These are phyloP conservation scores for Ramalina intermedia DNA, from an alignment of 495 filamentous ascomycete genomes.

Conservation along the genomic window DNA sequence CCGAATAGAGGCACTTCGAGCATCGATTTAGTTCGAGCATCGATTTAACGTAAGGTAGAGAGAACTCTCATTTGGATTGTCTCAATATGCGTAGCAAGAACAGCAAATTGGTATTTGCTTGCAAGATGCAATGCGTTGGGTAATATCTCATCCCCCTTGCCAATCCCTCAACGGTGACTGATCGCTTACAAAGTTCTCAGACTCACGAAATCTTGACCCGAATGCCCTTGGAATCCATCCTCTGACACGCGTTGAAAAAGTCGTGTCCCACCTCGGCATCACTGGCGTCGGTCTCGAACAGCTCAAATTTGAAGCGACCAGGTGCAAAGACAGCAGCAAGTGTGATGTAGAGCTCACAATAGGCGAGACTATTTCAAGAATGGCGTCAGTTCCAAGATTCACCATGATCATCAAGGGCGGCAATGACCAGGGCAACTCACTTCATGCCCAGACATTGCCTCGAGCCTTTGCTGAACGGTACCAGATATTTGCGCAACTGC, in stretches of 20 bases:
- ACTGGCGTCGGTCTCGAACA: conserved; percentile 8
- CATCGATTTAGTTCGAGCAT: no score
- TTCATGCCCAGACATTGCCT: conserved; percentile 13
- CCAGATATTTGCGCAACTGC: conserved; percentile 8
- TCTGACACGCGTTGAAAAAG: conserved; percentile 8
- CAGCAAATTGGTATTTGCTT: no score
- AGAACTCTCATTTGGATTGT: no score
- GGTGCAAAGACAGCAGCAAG: conserved; percentile 10
- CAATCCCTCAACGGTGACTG: no score
- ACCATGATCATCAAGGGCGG: neutral
- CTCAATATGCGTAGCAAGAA: no score
- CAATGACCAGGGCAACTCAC: neutral
- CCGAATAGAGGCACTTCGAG: no score
- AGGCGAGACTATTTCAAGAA: conserved; percentile 2
- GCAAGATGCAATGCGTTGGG: no score
- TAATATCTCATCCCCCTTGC: no score
- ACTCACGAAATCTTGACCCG: conserved; percentile 6
- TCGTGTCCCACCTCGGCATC: conserved; percentile 15
- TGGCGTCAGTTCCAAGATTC: no score
- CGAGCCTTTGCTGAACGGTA: conserved; percentile 10
- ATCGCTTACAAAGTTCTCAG: no score
- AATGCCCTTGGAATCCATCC: conserved; percentile 11
- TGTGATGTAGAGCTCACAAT: conserved; percentile 12
- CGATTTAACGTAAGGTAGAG: no score
- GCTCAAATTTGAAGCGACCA: conserved; percentile 6